Conservation (phyloP, 1,139 yeast genomes). For the Scheffersomyces lignicola region DNA sequence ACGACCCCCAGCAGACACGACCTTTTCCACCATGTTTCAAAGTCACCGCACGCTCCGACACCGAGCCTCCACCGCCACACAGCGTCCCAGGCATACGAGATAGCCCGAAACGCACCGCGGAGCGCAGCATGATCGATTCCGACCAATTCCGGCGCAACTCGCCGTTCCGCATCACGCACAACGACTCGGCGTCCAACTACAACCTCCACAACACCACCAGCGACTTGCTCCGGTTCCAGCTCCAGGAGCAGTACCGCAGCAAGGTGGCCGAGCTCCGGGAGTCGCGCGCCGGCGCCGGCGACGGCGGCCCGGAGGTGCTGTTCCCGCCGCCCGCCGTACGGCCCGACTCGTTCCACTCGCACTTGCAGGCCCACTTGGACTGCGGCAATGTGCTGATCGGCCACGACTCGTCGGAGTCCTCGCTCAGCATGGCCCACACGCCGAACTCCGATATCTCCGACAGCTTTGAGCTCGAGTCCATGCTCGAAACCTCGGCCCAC, state of each 20-base stretch:
- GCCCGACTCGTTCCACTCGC: constrained; percentile 36
- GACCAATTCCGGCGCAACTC: constrained; percentile 36
- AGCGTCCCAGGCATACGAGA: too few relatives aligned
- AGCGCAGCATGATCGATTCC: constrained; percentile 32
- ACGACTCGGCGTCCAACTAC: constrained; percentile 23
- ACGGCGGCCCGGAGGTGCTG: too few relatives aligned
- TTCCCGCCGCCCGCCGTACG: constrained; percentile 21
- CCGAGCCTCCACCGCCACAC: too few relatives aligned
- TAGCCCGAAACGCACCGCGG: too few relatives aligned
- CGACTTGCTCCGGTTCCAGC: constrained; percentile 45
- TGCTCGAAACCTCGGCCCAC: constrained; percentile 16
- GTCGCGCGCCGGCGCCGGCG: too few relatives aligned
- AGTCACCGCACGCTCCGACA: too few relatives aligned
- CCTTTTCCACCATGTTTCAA: too few relatives aligned
- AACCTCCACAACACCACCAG: constrained; percentile 40
- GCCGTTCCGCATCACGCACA: constrained; percentile 38
- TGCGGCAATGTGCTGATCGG: constrained; percentile 26
- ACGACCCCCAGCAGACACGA: too few relatives aligned
- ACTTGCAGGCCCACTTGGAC: constrained; percentile 36
- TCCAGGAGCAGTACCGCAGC: constrained; percentile 41
- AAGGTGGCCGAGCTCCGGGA: constrained; percentile 25
- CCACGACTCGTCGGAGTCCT: constrained; percentile 5
- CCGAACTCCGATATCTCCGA: constrained; percentile 21
- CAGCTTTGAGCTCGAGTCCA: constrained; percentile 17
- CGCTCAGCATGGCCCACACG: constrained; percentile 7